These are phyloP conservation scores for Termitomyces sp. DNA, from an alignment of 768 basidiomycete genomes.

Conservation along the genomic window DNA sequence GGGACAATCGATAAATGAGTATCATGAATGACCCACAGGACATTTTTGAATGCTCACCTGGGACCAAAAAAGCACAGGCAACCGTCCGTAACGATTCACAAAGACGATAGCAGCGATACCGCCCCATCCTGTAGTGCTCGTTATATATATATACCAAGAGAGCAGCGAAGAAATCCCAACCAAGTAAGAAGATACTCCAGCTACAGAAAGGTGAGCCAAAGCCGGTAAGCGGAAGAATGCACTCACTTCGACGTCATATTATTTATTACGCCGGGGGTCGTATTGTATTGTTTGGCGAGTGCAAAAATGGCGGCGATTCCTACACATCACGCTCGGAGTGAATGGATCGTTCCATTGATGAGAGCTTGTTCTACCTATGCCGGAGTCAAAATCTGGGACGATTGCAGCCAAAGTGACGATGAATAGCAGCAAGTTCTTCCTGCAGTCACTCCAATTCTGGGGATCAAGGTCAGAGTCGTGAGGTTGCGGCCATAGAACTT, in stretches of 20 bases:
- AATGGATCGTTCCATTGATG: not conserved
- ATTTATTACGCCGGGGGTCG: slow-evolving; percentile 46
- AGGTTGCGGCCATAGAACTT: slow-evolving; percentile 59
- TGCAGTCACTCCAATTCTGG: slow-evolving; percentile 42
- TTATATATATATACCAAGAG: not conserved
- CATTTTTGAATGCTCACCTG: slow-evolving; percentile 25
- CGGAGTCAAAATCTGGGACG: slow-evolving; percentile 57
- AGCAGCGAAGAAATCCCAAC: slow-evolving; percentile 14
- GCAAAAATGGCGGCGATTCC: slow-evolving; percentile 55
- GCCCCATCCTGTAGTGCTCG: slow-evolving; percentile 29
- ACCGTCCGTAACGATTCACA: slow-evolving; percentile 48
- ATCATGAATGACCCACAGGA: not conserved
- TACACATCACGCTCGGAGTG: slow-evolving; percentile 1
- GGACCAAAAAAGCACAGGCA: slow-evolving; percentile 57
- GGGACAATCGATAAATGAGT: not conserved
- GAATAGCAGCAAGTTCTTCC: slow-evolving; percentile 43
- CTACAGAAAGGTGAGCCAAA: slow-evolving; percentile 19
- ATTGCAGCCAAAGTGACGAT: slow-evolving; percentile 53
- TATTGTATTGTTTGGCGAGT: slow-evolving; percentile 45
- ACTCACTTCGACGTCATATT: slow-evolving; percentile 45
- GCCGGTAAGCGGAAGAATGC: not conserved
- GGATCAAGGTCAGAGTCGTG: slow-evolving; percentile 25
- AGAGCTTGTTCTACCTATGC: slow-evolving; percentile 29
- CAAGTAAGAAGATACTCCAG: slow-evolving; percentile 53
- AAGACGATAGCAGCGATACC: slow-evolving; percentile 45